Conservation (phyloP, 176 grass and related monocot genomes). For the Chloris gayana region DNA sequence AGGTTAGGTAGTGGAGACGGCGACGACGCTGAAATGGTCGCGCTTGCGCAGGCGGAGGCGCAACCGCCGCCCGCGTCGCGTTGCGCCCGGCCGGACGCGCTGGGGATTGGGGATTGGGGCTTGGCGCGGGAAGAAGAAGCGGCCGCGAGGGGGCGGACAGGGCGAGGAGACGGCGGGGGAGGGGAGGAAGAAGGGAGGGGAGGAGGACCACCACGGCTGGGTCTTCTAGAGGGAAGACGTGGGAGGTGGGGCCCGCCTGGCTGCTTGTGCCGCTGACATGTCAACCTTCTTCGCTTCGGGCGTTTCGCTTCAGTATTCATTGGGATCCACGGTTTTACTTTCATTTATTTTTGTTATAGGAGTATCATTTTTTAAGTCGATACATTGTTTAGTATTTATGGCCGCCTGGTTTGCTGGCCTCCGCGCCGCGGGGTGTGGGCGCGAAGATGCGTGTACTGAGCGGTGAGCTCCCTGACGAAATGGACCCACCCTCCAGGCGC, state of each 20-base stretch:
- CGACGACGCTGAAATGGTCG: slow-evolving; percentile 43
- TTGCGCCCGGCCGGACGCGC: neutral
- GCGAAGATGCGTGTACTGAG: neutral
- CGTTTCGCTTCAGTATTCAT: slow-evolving; percentile 32
- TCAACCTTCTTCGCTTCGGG: slow-evolving; percentile 40
- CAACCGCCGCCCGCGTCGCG: neutral
- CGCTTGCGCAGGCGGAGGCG: neutral
- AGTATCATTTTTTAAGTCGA: neutral
- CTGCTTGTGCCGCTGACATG: slow-evolving; percentile 32
- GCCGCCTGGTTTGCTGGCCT: neutral
- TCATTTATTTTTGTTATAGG: no score
- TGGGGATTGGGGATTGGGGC: neutral
- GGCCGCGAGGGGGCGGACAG: neutral
- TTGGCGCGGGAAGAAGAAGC: neutral
- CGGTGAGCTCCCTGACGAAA: neutral
- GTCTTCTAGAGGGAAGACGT: slow-evolving; percentile 25
- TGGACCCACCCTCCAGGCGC: neutral
- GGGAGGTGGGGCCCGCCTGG: slow-evolving; percentile 2
- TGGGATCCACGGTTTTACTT: slow-evolving; percentile 40
- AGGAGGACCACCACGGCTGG: slow-evolving; percentile 13
- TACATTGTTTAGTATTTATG: neutral
- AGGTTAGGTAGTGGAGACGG: slow-evolving; percentile 22
- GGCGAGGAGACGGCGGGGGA: neutral
- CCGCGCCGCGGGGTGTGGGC: neutral
- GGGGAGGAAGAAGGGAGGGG: neutral